phyloP scores from a whole-genome alignment of 1,139 yeast genomes.

The Protomyces gravidus region DNA sequence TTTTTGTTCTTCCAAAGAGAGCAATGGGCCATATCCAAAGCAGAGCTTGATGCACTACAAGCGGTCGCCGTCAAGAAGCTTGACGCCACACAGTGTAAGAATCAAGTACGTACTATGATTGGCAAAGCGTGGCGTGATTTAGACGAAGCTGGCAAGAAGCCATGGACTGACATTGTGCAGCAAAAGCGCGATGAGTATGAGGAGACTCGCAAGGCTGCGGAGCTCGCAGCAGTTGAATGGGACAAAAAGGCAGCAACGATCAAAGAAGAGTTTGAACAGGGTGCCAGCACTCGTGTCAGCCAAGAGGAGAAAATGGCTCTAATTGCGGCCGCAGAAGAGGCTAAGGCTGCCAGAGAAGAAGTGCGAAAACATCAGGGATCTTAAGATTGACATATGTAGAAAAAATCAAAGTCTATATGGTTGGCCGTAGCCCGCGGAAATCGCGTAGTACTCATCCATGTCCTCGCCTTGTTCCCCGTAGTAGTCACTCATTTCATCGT shows the following conservation, averaged over 20 bases:
- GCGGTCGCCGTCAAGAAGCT: constrained; percentile 39
- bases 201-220: neutral
- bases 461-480: neutral
- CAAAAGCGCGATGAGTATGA: constrained; percentile 7
- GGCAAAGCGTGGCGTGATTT: constrained; percentile 47
- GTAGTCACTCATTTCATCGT: constrained; percentile 35
- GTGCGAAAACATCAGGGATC: neutral
- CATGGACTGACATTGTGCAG: constrained; percentile 35
- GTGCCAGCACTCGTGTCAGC: neutral
- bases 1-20: constrained; percentile 46
- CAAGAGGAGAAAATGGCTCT: neutral
- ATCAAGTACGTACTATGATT: constrained; percentile 45
- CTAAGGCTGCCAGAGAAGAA: neutral
- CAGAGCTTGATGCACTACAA: constrained; percentile 41
- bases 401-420: neutral
- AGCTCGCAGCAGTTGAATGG: neutral
- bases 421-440: too few species aligned
- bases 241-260: neutral
- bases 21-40: constrained; percentile 45
- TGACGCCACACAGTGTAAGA: constrained; percentile 42
- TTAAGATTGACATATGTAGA: too few species aligned
- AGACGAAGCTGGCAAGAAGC: constrained; percentile 43
- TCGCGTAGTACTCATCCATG: neutral
- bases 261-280: neutral
- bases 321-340: neutral